A percentile compares a stretch with the other conserved stretches of the same genome.
Conservation (phyloP, 2,329 filamentous ascomycete genomes). For the Venturia carpophila region DNA sequence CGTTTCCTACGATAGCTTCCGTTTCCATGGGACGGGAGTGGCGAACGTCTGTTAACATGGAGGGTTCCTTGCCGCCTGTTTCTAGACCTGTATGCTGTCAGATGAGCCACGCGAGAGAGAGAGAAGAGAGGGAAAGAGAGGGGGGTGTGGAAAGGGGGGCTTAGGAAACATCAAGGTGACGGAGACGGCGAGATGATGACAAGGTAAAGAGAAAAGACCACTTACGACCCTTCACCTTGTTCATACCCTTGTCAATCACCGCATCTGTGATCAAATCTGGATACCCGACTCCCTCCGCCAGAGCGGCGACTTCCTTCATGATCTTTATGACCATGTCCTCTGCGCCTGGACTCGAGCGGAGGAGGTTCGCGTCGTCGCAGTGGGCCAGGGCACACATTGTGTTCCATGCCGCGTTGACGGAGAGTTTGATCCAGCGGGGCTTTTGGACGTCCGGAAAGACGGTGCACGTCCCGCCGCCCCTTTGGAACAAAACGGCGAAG, state of each 20-base stretch:
- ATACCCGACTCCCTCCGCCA: conserved; percentile 38
- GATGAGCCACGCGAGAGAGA: neutral
- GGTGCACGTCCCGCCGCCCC: conserved; percentile 41
- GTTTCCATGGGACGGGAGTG: conserved; percentile 39
- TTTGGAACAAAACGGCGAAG: conserved; percentile 38
- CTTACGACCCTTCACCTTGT: conserved; percentile 31
- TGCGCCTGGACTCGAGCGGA: conserved; percentile 35
- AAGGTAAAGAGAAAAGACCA: neutral
- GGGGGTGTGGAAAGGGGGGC: too few species aligned
- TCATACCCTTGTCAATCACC: conserved; percentile 33
- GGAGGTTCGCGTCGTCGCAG: conserved; percentile 45
- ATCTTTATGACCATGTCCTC: conserved; percentile 33
- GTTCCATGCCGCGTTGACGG: conserved; percentile 56
- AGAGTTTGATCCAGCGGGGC: conserved; percentile 52
- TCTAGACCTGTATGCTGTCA: conserved; percentile 18
- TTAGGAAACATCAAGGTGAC: too few species aligned
- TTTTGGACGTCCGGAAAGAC: conserved; percentile 48
- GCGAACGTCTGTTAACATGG: conserved; percentile 44
- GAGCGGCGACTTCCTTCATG: conserved; percentile 39
- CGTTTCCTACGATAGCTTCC: conserved; percentile 44
- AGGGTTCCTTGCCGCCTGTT: conserved; percentile 38
- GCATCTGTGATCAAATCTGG: conserved; percentile 28
- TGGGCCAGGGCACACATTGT: conserved; percentile 50
- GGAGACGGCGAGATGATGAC: too few species aligned
- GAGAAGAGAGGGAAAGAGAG: neutral